These are phyloP conservation scores for Rhizophagus sp. DNA, from an alignment of 192 early-diverging fungal species.

Conservation along the genomic window DNA sequence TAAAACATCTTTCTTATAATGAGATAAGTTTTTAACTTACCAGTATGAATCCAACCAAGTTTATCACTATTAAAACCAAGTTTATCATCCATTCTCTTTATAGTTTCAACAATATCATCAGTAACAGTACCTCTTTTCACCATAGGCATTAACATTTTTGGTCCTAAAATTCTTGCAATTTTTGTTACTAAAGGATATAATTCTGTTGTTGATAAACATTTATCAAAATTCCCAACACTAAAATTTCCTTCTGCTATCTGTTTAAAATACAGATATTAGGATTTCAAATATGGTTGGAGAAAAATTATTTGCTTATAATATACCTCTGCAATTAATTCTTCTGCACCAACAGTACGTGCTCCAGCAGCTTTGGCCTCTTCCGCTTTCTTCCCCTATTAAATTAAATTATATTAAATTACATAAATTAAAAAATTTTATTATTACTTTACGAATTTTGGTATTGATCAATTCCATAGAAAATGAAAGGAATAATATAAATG, in stretches of 20 bases:
- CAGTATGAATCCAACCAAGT: slow-evolving; percentile 67
- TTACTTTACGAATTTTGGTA: too few relatives aligned
- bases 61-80: slow-evolving; percentile 80
- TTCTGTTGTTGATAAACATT: slow-evolving; percentile 82
- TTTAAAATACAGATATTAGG: not conserved
- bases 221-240: slow-evolving; percentile 64
- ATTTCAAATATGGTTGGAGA: not conserved
- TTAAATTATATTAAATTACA: not conserved
- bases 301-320: not conserved
- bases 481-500: too few relatives aligned
- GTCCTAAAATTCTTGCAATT: slow-evolving; percentile 88
- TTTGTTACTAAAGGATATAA: slow-evolving; percentile 88
- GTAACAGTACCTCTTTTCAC: slow-evolving; percentile 84
- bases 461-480: too few relatives aligned
- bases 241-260: slow-evolving; percentile 17
- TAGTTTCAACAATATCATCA: slow-evolving; percentile 66
- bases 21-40: slow-evolving; percentile 29
- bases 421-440: too few relatives aligned
- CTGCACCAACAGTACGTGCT: slow-evolving; percentile 81
- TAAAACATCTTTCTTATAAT: not conserved
- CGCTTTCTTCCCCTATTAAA: slow-evolving; percentile 62
- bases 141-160: slow-evolving; percentile 96
- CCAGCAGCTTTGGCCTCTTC: slow-evolving; percentile 81
- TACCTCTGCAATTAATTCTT: slow-evolving; percentile 78
- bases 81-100: slow-evolving; percentile 64